A percentile compares a stretch with the other conserved stretches of the same genome.
phyloP scores from a whole-genome alignment of 2,329 filamentous ascomycete species.

The Alternaria brassicicola region DNA sequence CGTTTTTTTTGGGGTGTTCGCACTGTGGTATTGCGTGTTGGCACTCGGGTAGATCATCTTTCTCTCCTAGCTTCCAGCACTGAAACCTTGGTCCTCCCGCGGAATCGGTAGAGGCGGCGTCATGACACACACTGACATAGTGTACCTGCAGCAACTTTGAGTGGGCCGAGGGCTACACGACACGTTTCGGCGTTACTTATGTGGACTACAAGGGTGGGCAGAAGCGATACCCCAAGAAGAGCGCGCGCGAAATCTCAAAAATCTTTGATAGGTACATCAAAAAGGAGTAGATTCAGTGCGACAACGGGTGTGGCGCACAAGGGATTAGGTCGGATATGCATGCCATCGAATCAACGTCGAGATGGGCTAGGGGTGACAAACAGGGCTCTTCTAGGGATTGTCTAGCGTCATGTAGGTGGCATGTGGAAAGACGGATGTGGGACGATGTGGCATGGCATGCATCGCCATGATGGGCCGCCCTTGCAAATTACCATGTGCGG shows the following conservation, averaged over 20 bases:
- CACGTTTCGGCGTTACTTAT: conserved; percentile 81
- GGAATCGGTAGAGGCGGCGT: not conserved
- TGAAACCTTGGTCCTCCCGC: not conserved
- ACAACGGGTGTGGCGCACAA: conserved; percentile 24
- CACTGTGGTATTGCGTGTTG: not conserved
- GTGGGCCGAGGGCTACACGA: conserved; percentile 91
- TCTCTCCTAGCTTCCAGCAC: conserved; percentile 20
- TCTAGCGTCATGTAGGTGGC: conserved; percentile 26
- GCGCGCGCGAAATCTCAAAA: conserved; percentile 71
- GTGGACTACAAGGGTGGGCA: conserved; percentile 83
- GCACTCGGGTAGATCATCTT: conserved; percentile 1
- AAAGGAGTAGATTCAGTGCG: conserved; percentile 54
- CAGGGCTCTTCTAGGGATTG: conserved; percentile 25
- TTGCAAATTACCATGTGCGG: conserved; percentile 1
- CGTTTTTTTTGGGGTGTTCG: conserved; percentile 1
- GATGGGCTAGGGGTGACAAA: conserved; percentile 1
- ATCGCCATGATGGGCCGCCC: not conserved
- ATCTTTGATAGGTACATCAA: conserved; percentile 75
- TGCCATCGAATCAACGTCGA: conserved; percentile 8
- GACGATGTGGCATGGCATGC: conserved; percentile 3
- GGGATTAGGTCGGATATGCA: conserved; percentile 13
- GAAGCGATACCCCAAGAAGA: conserved; percentile 83
- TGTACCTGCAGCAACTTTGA: conserved; percentile 71
- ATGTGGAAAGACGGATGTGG: not conserved
- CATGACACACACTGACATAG: conserved; percentile 2